Base-by-base conservation (phyloP, 495 filamentous ascomycete species). In the Hypoxylon crocopeplum region DNA sequence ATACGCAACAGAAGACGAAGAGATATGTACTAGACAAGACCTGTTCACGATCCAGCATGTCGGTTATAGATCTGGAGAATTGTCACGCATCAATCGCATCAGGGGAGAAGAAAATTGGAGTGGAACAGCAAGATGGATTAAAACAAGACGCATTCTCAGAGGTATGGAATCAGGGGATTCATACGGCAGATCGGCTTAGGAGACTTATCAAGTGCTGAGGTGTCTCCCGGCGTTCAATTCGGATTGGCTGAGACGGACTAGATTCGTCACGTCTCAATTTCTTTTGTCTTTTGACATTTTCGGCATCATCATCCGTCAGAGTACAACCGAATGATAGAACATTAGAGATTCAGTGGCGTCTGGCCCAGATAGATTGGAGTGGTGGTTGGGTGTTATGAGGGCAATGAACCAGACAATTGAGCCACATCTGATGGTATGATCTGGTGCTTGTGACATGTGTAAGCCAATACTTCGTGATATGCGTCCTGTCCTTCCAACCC, bases 121-220 rank as follows among this genome's bases (percentile, higher is more conserved):
- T 3, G 24, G 24, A 27, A 27, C 3, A 8, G 24, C 4, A 8
- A 8, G 8, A 27, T 4, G 24, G 24, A 3, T 8, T n/a, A n/a
- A n/a, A n/a, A 13, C n/a, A 17, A 13, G 30, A 34, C 21, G 11
- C 20, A 54, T 62, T 41, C 50, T 17, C 36, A 29, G 13, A 40
- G 22, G 32, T 32, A 12, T 17, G 45, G 27, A 50, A 19, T 27
- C 36, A 36, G 16, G 13, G 30, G 32, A 39, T 37, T 47, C 39
- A 37, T 32, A 48, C 22, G 17, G 32, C n/a, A 16, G 48, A 48
- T 47, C 19, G 49, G 62, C 44, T 56, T 42, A 41, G 67, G 75
- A 74, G 75, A 72, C 72, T 12, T 49, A 60, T 79, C 78, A 81
- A 81, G 78, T 73, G 78, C 78, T 81, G 78, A 79, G 62, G 57